Evolutionary conservation across 2,329 filamentous ascomycete species (phyloP), one percentile per base, ranked within the genome.

Genomic region (Phyllosticta paracitricarpa): DNA sequence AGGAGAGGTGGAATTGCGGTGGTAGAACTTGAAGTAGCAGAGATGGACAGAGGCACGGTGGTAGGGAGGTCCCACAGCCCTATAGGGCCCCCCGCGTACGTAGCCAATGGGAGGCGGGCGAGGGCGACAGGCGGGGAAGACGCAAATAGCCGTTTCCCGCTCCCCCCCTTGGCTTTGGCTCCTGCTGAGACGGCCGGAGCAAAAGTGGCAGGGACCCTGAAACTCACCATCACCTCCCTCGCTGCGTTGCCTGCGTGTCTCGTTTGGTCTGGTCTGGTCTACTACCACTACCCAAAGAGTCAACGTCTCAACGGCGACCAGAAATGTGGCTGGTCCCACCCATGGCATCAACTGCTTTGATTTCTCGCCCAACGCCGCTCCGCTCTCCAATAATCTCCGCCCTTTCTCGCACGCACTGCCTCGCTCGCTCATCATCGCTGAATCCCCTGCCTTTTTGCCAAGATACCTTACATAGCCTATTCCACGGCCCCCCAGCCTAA

Each of bases 361-460:
- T 17, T 12, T 10, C 9, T 40, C 35, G 35, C 17, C 4, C 9
- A n/a, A n/a, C 17, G 10, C 17, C 35, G 14, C n/a, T 14, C 40
- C 4, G 14, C 40, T n/a, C 40, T 1, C 2, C 17, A 48, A 48
- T 48, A 48, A 48, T n/a, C 40, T 48, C 14, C 40, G 40, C 40
- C 40, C 40, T 24, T 56, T 54, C 12, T 48, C 19, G 35, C 30
- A 56, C 58, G 25, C 59, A 61, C 59, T 57, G 59, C 59, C 59
- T 48, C 19, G 19, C 19, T 22, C 19, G 19, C 19, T 22, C 59
- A 54, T 57, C 59, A 57, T 57, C 59, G 56, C 54, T 48, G 30
- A 48, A 52, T 61, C 59, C 40, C 59, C 33, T 25, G 55, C 54
- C 56, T 54, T 54, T 22, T 61, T 30, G 59, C 59, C 59, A 52